These are phyloP conservation scores for Chaetomium sp. DNA, from an alignment of 2,329 filamentous ascomycete species.

Conservation along the genomic window DNA sequence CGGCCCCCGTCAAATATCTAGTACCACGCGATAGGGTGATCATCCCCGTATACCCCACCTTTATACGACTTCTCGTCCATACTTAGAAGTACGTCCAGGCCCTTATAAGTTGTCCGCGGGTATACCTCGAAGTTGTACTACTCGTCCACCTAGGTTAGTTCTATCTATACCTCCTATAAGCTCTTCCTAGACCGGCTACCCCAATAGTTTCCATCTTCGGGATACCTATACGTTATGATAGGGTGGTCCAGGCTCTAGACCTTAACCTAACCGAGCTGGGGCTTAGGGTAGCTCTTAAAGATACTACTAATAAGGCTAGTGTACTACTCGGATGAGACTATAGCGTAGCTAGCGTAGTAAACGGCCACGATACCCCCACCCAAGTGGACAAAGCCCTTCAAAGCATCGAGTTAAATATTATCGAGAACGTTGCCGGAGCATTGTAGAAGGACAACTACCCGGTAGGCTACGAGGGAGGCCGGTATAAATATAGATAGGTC, in stretches of 20 bases:
- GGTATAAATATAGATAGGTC: conserved; percentile 41
- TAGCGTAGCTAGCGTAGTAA: conserved; percentile 43
- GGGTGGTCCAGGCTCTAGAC: conserved; percentile 39
- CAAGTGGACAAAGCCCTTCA: conserved; percentile 40
- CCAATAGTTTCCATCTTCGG: conserved; percentile 6
- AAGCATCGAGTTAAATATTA: conserved; percentile 38
- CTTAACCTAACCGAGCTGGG: conserved; percentile 40
- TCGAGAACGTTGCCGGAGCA: conserved; percentile 45
- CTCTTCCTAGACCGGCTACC: conserved; percentile 11
- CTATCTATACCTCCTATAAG: conserved; percentile 8
- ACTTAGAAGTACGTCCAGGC: conserved; percentile 41
- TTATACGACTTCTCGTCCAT: conserved; percentile 43
- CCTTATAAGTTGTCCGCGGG: conserved; percentile 31
- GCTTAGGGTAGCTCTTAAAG: conserved; percentile 44
- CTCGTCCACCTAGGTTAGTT: conserved; percentile 44
- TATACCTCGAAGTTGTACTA: conserved; percentile 48
- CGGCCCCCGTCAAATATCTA: conserved; percentile 44
- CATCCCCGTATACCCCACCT: conserved; percentile 42
- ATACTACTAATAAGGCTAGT: conserved; percentile 43
- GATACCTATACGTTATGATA: conserved; percentile 34
- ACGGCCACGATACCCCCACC: conserved; percentile 47
- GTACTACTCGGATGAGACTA: conserved; percentile 43
- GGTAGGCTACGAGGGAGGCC: conserved; percentile 39
- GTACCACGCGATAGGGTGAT: conserved; percentile 47
- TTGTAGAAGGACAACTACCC: conserved; percentile 45